Evolutionary conservation across 768 basidiomycete genomes (phyloP), one percentile per base, ranked within the genome.

Genomic region (Naganishia friedmannii): DNA sequence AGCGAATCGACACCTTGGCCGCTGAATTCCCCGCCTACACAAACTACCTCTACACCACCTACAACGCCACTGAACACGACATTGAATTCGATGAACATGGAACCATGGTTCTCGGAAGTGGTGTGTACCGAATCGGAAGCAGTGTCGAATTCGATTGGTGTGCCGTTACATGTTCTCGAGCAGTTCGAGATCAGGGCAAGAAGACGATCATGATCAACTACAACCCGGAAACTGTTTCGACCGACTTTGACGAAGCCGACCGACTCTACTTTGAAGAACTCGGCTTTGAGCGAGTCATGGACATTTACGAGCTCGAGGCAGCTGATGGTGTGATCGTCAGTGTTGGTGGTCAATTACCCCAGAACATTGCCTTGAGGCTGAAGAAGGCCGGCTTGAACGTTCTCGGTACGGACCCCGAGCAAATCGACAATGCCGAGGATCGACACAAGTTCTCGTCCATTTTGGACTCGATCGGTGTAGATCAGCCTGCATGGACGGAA

Each of bases 111-210:
- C 88, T 98, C 28, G 96, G 96, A 29, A 92, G 90, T 70, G 96
- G 96, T 75, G 96, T 99, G 26, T 98, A 99, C 83, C 89, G 96
- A 70, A 98, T 99, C 75, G 96, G 96, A 55, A 92, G 90, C 81
- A 93, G 91, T 73, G 96, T 99, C 78, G 96, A 99, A 84, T 99
- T 99, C 80, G 96, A 99, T 81, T 99, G 96, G 96, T 99, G 96
- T 80, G 95, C 96, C n/a, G 96, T 99, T 48, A 97, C 95, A 0
- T 98, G 94, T 80, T 93, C 93, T 17, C 86, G 96, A 71, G 90
- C 90, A 79, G 87, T 99, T 67, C 86, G 93, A 76, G 87, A 90
- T 73, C 91, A 93, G 87, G 93, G 94, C 80, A 89, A 90, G 79
- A 88, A 88, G 83, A 97, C 96, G 53, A 88, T 99, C 83, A 98